These are phyloP conservation scores for Penicillium verrucosum DNA, from an alignment of 2,329 filamentous ascomycete species.

Conservation along the genomic window DNA sequence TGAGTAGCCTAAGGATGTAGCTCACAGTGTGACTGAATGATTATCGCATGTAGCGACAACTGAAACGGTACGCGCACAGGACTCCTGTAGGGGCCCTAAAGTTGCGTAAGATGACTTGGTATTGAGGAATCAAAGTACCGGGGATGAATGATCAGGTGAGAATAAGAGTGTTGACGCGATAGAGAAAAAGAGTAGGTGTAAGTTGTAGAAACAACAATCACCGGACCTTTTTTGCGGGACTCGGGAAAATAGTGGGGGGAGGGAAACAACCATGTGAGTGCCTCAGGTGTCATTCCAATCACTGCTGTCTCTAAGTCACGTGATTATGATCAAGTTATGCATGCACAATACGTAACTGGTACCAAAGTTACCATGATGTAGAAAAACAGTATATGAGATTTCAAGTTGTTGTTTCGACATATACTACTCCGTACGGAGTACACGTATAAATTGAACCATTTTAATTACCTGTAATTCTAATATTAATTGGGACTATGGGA, in stretches of 20 bases:
- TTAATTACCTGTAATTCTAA: background rate
- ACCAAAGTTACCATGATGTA: no score
- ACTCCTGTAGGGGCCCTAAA: background rate
- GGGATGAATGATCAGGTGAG: background rate
- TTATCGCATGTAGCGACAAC: slow-evolving; percentile 1
- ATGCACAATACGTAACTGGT: no score
- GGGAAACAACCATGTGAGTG: background rate
- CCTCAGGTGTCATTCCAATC: slow-evolving; percentile 12
- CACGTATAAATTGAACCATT: no score
- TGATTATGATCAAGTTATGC: background rate
- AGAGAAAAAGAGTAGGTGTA: background rate
- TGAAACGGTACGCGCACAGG: background rate
- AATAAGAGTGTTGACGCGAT: background rate
- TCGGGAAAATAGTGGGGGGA: slow-evolving; percentile 16
- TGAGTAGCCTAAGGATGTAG: background rate
- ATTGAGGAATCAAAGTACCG: background rate
- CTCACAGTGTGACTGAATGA: background rate
- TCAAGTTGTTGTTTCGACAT: no score
- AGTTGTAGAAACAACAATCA: slow-evolving; percentile 7
- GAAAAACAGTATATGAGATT: no score
- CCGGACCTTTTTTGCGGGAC: slow-evolving; percentile 23
- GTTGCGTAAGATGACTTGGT: background rate
- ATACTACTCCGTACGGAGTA: no score
- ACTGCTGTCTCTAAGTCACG: background rate
- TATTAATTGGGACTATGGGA: no score